Percentiles rank a stretch among this genome's conserved stretches.
These are phyloP conservation scores for Cyclotella atomus DNA, from an alignment of 108 stramenopile species.

Conservation along the genomic window DNA sequence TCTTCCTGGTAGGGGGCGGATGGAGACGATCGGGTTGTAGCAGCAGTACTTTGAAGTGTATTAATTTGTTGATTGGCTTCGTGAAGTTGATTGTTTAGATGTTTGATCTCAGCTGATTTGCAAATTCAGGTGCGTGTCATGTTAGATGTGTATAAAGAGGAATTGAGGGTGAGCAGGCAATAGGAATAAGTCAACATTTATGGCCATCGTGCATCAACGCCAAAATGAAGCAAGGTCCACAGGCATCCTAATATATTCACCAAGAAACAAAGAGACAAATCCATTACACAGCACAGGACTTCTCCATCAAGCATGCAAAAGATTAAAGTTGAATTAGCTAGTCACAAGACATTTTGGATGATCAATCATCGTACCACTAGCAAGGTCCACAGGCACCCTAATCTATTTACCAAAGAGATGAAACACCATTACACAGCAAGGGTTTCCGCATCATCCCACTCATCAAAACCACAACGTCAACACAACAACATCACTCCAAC, in stretches of 20 bases:
- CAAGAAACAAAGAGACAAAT: too few species aligned
- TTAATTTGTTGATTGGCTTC: slow-evolving; percentile 47
- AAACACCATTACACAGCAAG: not conserved
- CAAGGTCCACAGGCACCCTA: too few species aligned
- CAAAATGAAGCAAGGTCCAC: too few species aligned
- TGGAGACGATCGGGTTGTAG: not conserved
- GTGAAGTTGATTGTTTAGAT: slow-evolving; percentile 24
- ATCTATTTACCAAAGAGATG: too few species aligned
- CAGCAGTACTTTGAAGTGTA: slow-evolving; percentile 19
- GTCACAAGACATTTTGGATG: too few species aligned
- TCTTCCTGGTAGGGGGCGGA: slow-evolving; percentile 20
- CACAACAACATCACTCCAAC: not conserved
- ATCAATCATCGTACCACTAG: too few species aligned
- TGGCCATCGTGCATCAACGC: too few species aligned
- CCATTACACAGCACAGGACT: too few species aligned
- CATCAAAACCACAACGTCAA: not conserved
- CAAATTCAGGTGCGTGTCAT: not conserved
- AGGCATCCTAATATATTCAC: too few species aligned
- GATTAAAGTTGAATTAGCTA: too few species aligned
- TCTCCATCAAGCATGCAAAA: too few species aligned
- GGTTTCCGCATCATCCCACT: not conserved
- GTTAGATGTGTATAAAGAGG: not conserved
- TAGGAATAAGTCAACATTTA: too few species aligned
- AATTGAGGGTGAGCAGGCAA: not conserved
- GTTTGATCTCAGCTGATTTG: slow-evolving; percentile 37